A percentile compares a stretch with the other conserved stretches of the same genome.
phyloP scores from a whole-genome alignment of 2,329 filamentous ascomycete genomes.

The Raffaelea deltoideospora region DNA sequence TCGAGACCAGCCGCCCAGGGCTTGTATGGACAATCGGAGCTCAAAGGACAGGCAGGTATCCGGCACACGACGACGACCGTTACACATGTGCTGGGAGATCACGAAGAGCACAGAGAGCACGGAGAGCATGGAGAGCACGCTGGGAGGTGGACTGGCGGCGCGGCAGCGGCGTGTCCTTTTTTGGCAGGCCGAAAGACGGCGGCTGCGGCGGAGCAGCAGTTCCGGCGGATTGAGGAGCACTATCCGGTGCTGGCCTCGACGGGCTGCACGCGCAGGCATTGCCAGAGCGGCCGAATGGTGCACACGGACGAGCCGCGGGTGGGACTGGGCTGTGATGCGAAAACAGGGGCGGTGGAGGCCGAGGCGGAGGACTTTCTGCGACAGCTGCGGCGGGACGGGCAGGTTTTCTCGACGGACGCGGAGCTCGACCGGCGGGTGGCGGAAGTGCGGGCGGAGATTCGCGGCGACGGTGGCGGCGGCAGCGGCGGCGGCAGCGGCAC shows the following conservation, averaged over 20 bases:
- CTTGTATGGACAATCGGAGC: no score
- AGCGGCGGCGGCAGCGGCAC: neutral
- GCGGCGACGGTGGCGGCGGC: neutral
- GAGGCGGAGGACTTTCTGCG: neutral
- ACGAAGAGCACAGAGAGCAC: no score
- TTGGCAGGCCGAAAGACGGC: no score
- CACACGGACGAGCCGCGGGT: conserved; percentile 3
- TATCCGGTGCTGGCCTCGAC: conserved; percentile 1
- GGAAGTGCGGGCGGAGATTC: neutral
- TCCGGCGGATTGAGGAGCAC: neutral
- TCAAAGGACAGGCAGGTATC: no score
- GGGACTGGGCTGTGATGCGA: neutral
- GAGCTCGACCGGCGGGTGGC: neutral
- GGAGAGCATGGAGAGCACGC: no score
- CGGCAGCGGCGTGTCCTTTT: no score
- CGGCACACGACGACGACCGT: no score
- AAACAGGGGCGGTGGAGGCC: neutral
- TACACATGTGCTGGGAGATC: no score
- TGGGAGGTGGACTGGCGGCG: no score
- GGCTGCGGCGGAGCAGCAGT: no score
- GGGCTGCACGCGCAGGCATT: neutral
- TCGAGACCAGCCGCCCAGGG: no score
- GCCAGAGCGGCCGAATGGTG: neutral
- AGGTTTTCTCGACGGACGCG: neutral
- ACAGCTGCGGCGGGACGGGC: neutral